These are phyloP conservation scores for Fallopia convolvulus DNA, from an alignment of 148 eudicot species.

Conservation along the genomic window DNA sequence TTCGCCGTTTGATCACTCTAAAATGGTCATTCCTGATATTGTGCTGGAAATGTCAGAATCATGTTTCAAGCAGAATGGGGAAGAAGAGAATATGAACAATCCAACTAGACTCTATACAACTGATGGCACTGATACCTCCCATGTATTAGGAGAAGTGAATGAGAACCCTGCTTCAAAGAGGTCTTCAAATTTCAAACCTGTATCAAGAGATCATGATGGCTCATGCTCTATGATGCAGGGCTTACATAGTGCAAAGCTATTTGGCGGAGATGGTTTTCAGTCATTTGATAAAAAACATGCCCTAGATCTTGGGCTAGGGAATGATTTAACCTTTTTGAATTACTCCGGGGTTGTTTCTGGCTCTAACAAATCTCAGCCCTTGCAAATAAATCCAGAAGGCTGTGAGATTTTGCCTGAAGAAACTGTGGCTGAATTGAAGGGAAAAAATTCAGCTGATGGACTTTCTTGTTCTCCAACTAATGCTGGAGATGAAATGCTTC, in stretches of 20 bases:
- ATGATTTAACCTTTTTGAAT: conserved; percentile 18
- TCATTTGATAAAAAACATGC: conserved; percentile 17
- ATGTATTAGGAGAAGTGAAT: conserved; percentile 11
- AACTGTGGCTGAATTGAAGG: conserved; percentile 13
- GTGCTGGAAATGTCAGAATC: conserved; percentile 26
- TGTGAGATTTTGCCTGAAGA: conserved; percentile 16
- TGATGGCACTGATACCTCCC: background rate
- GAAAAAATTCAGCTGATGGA: conserved; percentile 20
- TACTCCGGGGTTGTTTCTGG: conserved; percentile 20
- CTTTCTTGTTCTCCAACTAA: background rate
- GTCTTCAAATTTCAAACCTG: conserved; percentile 13
- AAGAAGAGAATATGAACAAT: conserved; percentile 19
- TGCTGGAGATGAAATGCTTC: background rate
- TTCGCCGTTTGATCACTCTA: conserved; percentile 33
- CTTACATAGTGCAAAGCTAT: conserved; percentile 18
- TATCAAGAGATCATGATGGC: conserved; percentile 15
- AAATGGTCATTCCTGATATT: conserved; percentile 22
- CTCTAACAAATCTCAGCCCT: conserved; percentile 13
- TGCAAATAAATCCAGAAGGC: conserved; percentile 19
- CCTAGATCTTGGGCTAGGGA: conserved; percentile 5
- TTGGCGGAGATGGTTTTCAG: conserved; percentile 22
- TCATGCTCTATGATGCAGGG: conserved; percentile 13
- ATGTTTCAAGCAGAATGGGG: conserved; percentile 21
- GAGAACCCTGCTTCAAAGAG: conserved; percentile 22
- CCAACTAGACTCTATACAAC: background rate